Conservation (phyloP, 2,329 filamentous ascomycete species). For the Hypoxylon sp. region DNA sequence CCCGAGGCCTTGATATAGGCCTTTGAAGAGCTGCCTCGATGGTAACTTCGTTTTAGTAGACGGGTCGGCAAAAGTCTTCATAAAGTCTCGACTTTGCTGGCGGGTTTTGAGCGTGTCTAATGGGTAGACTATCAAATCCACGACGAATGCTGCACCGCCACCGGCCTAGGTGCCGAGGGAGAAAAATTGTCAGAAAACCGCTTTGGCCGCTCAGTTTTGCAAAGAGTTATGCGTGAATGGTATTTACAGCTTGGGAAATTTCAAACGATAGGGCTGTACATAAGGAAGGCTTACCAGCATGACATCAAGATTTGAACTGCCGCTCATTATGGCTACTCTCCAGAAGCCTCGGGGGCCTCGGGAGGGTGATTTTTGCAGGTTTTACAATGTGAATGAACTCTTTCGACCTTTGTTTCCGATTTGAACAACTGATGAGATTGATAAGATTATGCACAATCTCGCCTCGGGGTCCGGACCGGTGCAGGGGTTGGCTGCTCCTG, state of each 20-base stretch:
- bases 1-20: slow-evolving; percentile 89
- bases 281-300: slow-evolving; percentile 50
- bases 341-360: slow-evolving; percentile 14
- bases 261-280: not conserved
- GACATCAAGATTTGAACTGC: slow-evolving; percentile 50
- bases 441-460: slow-evolving; percentile 44
- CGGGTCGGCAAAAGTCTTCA: slow-evolving; percentile 73
- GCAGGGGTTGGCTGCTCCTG: not conserved
- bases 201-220: slow-evolving; percentile 1
- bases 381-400: slow-evolving; percentile 19
- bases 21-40: slow-evolving; percentile 69
- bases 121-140: slow-evolving; percentile 88
- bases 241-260: not conserved
- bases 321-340: slow-evolving; percentile 46
- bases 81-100: slow-evolving; percentile 83
- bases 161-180: slow-evolving; percentile 72
- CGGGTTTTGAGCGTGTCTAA: slow-evolving; percentile 92
- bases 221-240: not conserved
- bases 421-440: slow-evolving; percentile 39
- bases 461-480: not conserved
- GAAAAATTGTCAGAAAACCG: slow-evolving; percentile 22
- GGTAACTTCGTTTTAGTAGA: slow-evolving; percentile 65
- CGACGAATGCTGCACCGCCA: slow-evolving; percentile 85
- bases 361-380: not conserved
- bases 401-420: slow-evolving; percentile 13